A percentile compares a stretch with the other conserved stretches of the same genome.
phyloP scores from a whole-genome alignment of 257 asterid species.

The Ligustrum vulgare region DNA sequence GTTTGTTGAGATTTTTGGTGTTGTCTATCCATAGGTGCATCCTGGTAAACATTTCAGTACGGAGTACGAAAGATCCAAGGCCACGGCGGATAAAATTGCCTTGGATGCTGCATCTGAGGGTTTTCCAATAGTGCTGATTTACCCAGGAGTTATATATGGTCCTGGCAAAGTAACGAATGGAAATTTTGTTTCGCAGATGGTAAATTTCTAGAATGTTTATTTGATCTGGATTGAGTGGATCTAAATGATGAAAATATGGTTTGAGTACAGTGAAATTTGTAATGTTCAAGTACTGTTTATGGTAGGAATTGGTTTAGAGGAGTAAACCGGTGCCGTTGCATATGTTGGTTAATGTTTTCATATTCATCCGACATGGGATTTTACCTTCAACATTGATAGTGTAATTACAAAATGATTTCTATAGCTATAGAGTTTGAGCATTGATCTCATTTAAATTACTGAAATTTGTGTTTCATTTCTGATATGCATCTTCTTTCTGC shows the following conservation, averaged over 20 bases:
- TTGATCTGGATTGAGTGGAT: neutral
- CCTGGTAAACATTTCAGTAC: conserved; percentile 63
- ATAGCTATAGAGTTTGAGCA: neutral
- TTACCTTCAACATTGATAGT: neutral
- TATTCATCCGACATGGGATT: neutral
- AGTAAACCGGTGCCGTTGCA: neutral
- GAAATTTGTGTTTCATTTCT: neutral
- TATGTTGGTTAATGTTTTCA: neutral
- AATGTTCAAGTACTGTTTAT: neutral
- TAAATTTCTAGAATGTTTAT: neutral
- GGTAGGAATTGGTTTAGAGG: neutral
- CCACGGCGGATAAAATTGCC: conserved; percentile 68
- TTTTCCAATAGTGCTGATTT: conserved; percentile 72
- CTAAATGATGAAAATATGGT: neutral
- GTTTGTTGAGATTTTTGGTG: conserved; percentile 7
- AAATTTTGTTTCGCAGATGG: conserved; percentile 56
- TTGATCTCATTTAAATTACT: no score
- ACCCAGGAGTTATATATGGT: conserved; percentile 95
- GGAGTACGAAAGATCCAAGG: conserved; percentile 90
- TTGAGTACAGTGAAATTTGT: no score
- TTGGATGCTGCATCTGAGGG: conserved; percentile 81
- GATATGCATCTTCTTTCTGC: neutral
- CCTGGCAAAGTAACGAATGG: conserved; percentile 86
- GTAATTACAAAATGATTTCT: neutral
- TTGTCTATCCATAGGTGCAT: conserved; percentile 50